Percentiles rank a stretch among this genome's conserved stretches.
Conservation (phyloP, 192 early-diverging fungal species). For the Allomyces macrogynus region DNA sequence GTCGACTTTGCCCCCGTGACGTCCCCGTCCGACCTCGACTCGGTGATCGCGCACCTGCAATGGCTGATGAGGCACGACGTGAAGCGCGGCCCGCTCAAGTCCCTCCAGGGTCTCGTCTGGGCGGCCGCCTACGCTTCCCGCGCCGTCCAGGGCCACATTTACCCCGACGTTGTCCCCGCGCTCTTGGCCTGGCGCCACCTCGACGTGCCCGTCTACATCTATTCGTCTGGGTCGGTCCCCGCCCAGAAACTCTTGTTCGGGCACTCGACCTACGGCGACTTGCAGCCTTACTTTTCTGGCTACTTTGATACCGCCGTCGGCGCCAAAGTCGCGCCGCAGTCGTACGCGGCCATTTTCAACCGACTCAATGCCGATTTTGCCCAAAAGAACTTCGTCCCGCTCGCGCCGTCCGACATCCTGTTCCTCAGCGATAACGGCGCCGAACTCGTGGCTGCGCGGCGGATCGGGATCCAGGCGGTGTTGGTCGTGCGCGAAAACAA, state of each 20-base stretch:
- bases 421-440: conserved; percentile 86
- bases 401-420: conserved; percentile 28
- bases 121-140: conserved; percentile 57
- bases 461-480: too few relatives aligned
- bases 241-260: conserved; percentile 90
- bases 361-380: not conserved
- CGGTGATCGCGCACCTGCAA: not conserved
- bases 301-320: conserved; percentile 91
- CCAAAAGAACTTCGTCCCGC: conserved; percentile 29
- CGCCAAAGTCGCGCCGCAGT: conserved; percentile 39
- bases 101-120: conserved; percentile 26
- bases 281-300: conserved; percentile 50
- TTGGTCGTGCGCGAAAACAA: not conserved
- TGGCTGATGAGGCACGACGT: not conserved
- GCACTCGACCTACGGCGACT: conserved; percentile 54
- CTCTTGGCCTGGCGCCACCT: conserved; percentile 45
- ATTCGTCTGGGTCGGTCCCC: conserved; percentile 82
- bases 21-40: not conserved
- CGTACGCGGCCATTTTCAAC: conserved; percentile 51
- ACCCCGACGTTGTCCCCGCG: conserved; percentile 62
- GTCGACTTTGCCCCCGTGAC: not conserved
- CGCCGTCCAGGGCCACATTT: conserved; percentile 56
- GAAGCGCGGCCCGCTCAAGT: not conserved
- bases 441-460: conserved; percentile 15
- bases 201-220: conserved; percentile 62